Evolutionary conservation across 441 rosid genomes (phyloP).

Genomic region (Syzygium malaccense): DNA sequence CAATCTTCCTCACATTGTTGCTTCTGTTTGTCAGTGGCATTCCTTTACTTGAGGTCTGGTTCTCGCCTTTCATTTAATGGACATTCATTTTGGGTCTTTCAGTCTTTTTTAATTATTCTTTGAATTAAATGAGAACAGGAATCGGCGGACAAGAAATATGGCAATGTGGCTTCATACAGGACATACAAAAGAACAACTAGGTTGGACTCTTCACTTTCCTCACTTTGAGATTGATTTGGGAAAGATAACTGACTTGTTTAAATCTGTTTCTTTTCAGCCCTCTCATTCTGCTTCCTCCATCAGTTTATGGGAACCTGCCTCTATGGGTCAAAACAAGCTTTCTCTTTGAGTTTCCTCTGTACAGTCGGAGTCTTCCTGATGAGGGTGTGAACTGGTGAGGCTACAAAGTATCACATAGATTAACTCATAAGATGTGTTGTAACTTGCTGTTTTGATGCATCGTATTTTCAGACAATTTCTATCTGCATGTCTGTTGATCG

Average conservation of each 20-base stretch:
- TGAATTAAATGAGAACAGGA: slow-evolving; percentile 32
- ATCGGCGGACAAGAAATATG: slow-evolving; percentile 80
- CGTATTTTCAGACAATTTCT: background rate
- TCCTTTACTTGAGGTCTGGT: slow-evolving; percentile 84
- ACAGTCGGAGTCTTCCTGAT: slow-evolving; percentile 59
- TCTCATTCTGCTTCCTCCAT: slow-evolving; percentile 59
- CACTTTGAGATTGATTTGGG: background rate
- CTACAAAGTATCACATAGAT: background rate
- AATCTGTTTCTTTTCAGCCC: slow-evolving; percentile 48
- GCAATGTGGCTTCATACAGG: slow-evolving; percentile 54
- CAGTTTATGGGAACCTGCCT: slow-evolving; percentile 59
- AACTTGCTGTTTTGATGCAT: background rate
- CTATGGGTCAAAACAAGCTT: slow-evolving; percentile 57
- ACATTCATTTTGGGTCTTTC: background rate
- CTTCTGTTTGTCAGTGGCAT: slow-evolving; percentile 89
- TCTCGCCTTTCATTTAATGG: background rate
- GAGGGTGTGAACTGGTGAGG: slow-evolving; percentile 63
- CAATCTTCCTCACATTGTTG: slow-evolving; percentile 69
- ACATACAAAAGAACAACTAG: slow-evolving; percentile 70
- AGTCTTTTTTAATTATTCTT: background rate
- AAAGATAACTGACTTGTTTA: background rate
- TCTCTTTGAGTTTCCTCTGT: slow-evolving; percentile 73
- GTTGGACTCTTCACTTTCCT: slow-evolving; percentile 18
- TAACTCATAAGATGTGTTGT: background rate
- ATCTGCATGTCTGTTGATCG: background rate